Evolutionary conservation across 1,284 basidiomycete species (phyloP).

Genomic region (Cryptococcus sp.): DNA sequence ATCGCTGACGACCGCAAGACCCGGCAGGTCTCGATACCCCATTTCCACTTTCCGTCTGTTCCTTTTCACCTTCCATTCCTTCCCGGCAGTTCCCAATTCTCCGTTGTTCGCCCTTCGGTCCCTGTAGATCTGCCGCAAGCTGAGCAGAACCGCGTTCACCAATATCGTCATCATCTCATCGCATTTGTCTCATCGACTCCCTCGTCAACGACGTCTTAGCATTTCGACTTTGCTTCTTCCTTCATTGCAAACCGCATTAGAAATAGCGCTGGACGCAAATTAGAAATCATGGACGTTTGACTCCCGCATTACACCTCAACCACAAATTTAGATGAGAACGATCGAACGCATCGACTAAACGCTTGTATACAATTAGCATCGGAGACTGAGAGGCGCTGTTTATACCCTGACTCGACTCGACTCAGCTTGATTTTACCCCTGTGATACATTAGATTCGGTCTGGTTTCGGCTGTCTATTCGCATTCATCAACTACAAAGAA

Average conservation of each 20-base stretch:
- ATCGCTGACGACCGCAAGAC: slow-evolving; percentile 17
- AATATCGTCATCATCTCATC: background rate
- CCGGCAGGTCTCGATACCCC: slow-evolving; percentile 3
- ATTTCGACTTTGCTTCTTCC: slow-evolving; percentile 3
- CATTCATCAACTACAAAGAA: background rate
- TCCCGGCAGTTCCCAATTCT: slow-evolving; percentile 1
- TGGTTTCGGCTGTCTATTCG: background rate
- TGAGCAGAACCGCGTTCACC: slow-evolving; percentile 4
- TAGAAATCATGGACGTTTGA: slow-evolving; percentile 12
- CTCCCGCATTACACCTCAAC: background rate
- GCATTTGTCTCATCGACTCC: background rate
- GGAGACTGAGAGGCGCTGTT: background rate
- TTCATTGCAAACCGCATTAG: background rate
- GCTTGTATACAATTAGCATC: background rate
- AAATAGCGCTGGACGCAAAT: slow-evolving; percentile 10
- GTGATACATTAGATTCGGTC: background rate
- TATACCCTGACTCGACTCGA: background rate
- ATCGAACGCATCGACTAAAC: slow-evolving; percentile 2
- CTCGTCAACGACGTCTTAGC: background rate
- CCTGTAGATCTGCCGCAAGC: slow-evolving; percentile 3
- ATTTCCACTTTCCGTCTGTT: background rate
- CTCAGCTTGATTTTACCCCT: background rate
- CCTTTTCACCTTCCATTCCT: slow-evolving; percentile 3
- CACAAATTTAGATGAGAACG: background rate
- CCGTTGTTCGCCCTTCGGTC: slow-evolving; percentile 1